Evolutionary conservation across 2,329 filamentous ascomycete species (phyloP).

Genomic region (Lomentospora prolificans): DNA sequence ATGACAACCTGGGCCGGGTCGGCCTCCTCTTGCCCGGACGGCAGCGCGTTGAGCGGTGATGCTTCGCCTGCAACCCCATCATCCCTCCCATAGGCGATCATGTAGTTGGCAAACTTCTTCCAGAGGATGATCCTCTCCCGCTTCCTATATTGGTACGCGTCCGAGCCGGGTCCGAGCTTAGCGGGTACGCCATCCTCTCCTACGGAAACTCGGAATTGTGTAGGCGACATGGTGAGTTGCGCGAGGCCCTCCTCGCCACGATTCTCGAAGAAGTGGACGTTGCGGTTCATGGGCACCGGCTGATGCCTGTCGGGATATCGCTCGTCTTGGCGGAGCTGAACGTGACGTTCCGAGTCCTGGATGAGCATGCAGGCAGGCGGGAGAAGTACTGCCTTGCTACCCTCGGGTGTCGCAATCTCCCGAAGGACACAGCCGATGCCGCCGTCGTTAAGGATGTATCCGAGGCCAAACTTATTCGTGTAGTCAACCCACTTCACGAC

Average conservation of each 20-base stretch:
- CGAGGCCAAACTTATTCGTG: slow-evolving; percentile 75
- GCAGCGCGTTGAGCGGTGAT: slow-evolving; percentile 27
- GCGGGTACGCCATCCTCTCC: slow-evolving; percentile 49
- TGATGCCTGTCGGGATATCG: slow-evolving; percentile 48
- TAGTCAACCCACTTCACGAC: slow-evolving; percentile 83
- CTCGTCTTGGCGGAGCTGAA: slow-evolving; percentile 49
- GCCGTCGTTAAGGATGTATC: slow-evolving; percentile 74
- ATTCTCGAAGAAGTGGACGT: slow-evolving; percentile 67
- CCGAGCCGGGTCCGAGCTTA: slow-evolving; percentile 52
- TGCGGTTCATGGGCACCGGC: slow-evolving; percentile 52
- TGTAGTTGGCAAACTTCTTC: slow-evolving; percentile 68
- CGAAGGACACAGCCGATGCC: slow-evolving; percentile 63
- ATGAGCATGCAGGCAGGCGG: slow-evolving; percentile 66
- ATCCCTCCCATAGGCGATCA: slow-evolving; percentile 65
- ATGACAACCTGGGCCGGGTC: slow-evolving; percentile 51
- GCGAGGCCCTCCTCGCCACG: slow-evolving; percentile 53
- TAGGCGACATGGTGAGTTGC: slow-evolving; percentile 53
- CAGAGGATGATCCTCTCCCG: slow-evolving; percentile 56
- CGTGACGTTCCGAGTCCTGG: slow-evolving; percentile 60
- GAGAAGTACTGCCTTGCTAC: slow-evolving; percentile 38
- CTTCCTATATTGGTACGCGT: slow-evolving; percentile 56
- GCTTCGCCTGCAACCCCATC: slow-evolving; percentile 45
- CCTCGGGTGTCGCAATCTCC: slow-evolving; percentile 43
- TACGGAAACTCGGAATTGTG: slow-evolving; percentile 47
- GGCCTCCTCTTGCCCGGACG: slow-evolving; percentile 16